phyloP scores from a whole-genome alignment of 2,329 filamentous ascomycete species.

The Lasiodiplodia citricola region DNA sequence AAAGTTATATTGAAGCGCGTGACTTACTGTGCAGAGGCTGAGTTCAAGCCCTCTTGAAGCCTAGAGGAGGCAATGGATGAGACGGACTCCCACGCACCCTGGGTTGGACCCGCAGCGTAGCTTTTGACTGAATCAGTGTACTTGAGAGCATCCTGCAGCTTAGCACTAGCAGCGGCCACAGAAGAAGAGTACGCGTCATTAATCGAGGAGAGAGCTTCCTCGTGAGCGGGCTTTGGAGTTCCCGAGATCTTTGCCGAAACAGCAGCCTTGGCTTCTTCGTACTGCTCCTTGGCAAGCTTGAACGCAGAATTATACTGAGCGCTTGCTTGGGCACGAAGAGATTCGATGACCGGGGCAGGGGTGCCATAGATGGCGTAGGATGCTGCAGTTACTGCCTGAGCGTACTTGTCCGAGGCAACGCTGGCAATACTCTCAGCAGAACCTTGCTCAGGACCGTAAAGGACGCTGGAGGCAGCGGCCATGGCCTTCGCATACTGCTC shows the following conservation, averaged over 20 bases:
- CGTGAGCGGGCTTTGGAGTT: constrained; percentile 70
- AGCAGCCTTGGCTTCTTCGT: constrained; percentile 69
- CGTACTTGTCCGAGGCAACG: constrained; percentile 60
- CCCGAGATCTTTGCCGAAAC: constrained; percentile 72
- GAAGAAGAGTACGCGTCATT: constrained; percentile 72
- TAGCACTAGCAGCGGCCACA: constrained; percentile 65
- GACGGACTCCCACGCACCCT: constrained; percentile 60
- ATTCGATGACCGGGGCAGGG: constrained; percentile 51
- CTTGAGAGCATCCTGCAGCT: constrained; percentile 61
- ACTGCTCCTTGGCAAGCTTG: constrained; percentile 69
- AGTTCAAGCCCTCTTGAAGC: constrained; percentile 71
- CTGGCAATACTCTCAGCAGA: constrained; percentile 53
- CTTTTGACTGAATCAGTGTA: constrained; percentile 47
- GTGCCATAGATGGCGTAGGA: constrained; percentile 63
- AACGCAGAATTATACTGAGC: constrained; percentile 69
- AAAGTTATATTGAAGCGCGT: background rate
- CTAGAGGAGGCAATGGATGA: constrained; percentile 72
- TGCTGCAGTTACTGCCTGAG: constrained; percentile 63
- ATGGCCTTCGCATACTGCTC: constrained; percentile 64
- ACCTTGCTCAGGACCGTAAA: constrained; percentile 57
- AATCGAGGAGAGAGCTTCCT: constrained; percentile 72
- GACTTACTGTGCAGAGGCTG: constrained; percentile 67
- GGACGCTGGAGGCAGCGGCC: constrained; percentile 60
- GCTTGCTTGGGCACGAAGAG: constrained; percentile 55
- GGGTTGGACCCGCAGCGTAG: constrained; percentile 48